Evolutionary conservation across 805 yeast species (phyloP), one percentile per base, ranked within the genome.

Genomic region (Nakazawaea pomicola): DNA sequence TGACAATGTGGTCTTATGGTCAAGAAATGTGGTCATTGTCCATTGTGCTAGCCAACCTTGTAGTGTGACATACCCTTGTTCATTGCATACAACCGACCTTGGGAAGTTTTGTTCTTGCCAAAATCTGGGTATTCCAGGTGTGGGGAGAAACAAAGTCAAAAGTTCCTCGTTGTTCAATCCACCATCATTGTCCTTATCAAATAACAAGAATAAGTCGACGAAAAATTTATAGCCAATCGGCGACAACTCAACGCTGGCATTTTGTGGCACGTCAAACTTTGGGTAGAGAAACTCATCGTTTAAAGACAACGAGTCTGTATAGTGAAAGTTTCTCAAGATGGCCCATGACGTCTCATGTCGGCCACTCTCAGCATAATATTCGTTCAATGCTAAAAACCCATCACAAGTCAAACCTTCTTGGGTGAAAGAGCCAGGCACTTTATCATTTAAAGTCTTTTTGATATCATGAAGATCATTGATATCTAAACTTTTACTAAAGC

Each of bases 31-130:
- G 0, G 96, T 88, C 85, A 93, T 84, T 51, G 91, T 83, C 99
- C 99, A 93, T 54, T 91, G 98, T 0, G 99, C 99, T 29, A 93
- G 64, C 99, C 99, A 93, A 3, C 99, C 99, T 63, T 95, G 99
- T 20, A 93, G 61, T 0, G 98, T 88, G 4, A 93, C 89, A 56
- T 79, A 75, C 0, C 96, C 97, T 47, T 80, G 81, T 49, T 89
- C 96, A 56, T 89, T 90, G 40, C 95, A 76, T 1, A 91, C 96
- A 9, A 95, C 86, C 1, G 95, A 78, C 19, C 73, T 67, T 0
- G 99, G 99, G 55, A 93, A 93, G 49, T 80, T 80, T 0, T 86
- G 74, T 11, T 85, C 89, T 28, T 71, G 69, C 99, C 99, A 93
- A 6, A 84, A 66, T 43, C 70, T 70, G 0, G 99, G 99, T 1